Evolutionary conservation across 495 filamentous ascomycete genomes (phyloP).

Genomic region (Chaetomium tenue): DNA sequence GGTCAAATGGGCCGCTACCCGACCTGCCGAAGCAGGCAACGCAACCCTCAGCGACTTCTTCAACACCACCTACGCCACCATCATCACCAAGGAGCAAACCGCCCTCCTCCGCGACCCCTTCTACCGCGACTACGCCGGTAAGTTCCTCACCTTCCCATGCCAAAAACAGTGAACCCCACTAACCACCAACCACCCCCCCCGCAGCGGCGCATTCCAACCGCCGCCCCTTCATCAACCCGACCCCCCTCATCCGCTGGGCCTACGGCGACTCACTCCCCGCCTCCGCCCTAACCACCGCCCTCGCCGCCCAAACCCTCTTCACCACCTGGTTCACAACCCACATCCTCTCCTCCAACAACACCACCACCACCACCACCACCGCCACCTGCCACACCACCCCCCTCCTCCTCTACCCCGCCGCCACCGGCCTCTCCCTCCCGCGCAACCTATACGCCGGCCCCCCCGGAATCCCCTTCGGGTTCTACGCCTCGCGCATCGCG

Average conservation of each 20-base stretch:
- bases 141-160: not conserved
- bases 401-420: slow-evolving; percentile 40
- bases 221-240: slow-evolving; percentile 55
- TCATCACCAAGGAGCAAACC: slow-evolving; percentile 55
- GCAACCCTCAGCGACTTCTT: slow-evolving; percentile 34
- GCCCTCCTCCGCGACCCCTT: slow-evolving; percentile 50
- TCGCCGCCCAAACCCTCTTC: slow-evolving; percentile 52
- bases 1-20: slow-evolving; percentile 42
- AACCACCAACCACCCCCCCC: not conserved
- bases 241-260: slow-evolving; percentile 55
- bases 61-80: slow-evolving; percentile 49
- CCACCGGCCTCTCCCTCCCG: slow-evolving; percentile 24
- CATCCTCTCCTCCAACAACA: slow-evolving; percentile 40
- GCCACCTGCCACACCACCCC: slow-evolving; percentile 34
- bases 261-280: slow-evolving; percentile 49
- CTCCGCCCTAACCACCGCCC: slow-evolving; percentile 39
- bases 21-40: slow-evolving; percentile 33
- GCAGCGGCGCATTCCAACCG: slow-evolving; percentile 44
- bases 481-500: slow-evolving; percentile 44
- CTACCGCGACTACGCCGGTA: slow-evolving; percentile 50
- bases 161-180: not conserved
- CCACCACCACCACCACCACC: not conserved
- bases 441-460: slow-evolving; percentile 39
- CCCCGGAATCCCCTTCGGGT: slow-evolving; percentile 45
- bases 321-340: slow-evolving; percentile 52